A percentile compares a stretch with the other conserved stretches of the same genome.
phyloP scores from a whole-genome alignment of 2,329 filamentous ascomycete genomes.

The Botrytis aclada region DNA sequence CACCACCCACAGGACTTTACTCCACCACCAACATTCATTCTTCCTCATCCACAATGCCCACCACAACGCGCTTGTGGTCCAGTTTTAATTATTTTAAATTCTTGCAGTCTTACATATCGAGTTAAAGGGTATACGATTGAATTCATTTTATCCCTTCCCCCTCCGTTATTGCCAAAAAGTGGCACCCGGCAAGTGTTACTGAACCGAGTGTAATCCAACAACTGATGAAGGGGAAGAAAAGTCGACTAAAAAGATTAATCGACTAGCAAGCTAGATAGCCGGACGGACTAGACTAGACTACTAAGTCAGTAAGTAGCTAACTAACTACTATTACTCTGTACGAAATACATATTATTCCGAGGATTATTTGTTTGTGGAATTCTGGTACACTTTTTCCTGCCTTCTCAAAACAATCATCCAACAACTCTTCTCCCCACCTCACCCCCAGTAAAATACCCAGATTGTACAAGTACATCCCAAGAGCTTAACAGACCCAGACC shows the following conservation, averaged over 20 bases:
- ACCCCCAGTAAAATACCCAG: conserved; percentile 17
- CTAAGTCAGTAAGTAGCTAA: background rate
- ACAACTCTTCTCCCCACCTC: conserved; percentile 12
- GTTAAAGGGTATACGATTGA: background rate
- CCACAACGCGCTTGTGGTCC: conserved; percentile 17
- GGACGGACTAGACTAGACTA: conserved; percentile 8
- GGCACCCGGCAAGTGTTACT: conserved; percentile 18
- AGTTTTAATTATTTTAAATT: conserved; percentile 13
- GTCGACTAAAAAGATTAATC: conserved; percentile 5
- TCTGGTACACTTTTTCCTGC: background rate
- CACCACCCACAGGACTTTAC: background rate
- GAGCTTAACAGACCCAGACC: conserved; percentile 7
- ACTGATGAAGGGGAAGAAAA: conserved; percentile 8
- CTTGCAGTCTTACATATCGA: conserved; percentile 2
- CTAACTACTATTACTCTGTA: background rate
- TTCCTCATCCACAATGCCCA: conserved; percentile 16
- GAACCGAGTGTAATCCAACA: conserved; percentile 11
- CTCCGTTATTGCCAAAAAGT: conserved; percentile 11
- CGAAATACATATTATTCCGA: conserved; percentile 2
- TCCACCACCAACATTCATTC: conserved; percentile 10
- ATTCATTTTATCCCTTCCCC: conserved; percentile 14
- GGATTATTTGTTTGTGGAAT: conserved; percentile 3
- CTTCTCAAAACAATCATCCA: conserved; percentile 14
- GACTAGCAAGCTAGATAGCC: conserved; percentile 9
- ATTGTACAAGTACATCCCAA: conserved; percentile 10